A percentile compares a stretch with the other conserved stretches of the same genome.
Conservation (phyloP, 2,329 filamentous ascomycete species). For the Rhynchosporium agropyri region DNA sequence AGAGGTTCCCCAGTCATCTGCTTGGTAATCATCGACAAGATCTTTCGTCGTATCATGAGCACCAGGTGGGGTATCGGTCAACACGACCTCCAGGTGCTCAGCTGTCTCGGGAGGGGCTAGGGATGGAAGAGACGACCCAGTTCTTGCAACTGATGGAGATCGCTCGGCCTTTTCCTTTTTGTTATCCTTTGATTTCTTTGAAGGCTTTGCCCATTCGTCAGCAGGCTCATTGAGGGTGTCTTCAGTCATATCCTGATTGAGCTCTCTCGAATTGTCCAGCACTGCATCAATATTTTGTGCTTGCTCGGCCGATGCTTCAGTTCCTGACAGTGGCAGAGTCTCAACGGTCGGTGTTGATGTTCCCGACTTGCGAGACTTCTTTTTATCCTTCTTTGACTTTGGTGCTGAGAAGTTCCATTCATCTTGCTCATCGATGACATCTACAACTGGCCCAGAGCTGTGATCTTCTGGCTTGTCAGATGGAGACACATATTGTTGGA, state of each 20-base stretch:
- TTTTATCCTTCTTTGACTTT: conserved; percentile 26
- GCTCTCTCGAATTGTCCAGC: not conserved
- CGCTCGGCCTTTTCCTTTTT: conserved; percentile 24
- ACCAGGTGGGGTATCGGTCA: not conserved
- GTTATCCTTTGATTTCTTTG: conserved; percentile 31
- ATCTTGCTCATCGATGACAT: conserved; percentile 4
- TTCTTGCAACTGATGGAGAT: conserved; percentile 23
- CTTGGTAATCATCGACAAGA: not conserved
- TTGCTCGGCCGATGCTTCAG: not conserved
- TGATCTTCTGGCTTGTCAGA: not conserved
- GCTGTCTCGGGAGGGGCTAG: not conserved
- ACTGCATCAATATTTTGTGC: not conserved
- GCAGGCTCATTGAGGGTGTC: not conserved
- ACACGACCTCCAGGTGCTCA: not conserved
- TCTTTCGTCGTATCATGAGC: not conserved
- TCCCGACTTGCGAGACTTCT: not conserved
- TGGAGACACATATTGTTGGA: not conserved
- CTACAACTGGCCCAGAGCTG: not conserved
- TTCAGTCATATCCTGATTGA: not conserved
- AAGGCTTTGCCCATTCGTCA: conserved; percentile 9
- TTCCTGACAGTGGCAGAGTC: not conserved
- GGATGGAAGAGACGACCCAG: not conserved
- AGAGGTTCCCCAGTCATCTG: conserved; percentile 18
- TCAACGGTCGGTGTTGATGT: not conserved
- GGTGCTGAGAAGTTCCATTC: conserved; percentile 24